Conservation (phyloP, 352 stramenopile genomes). For the Globisporangium megalacanthum region DNA sequence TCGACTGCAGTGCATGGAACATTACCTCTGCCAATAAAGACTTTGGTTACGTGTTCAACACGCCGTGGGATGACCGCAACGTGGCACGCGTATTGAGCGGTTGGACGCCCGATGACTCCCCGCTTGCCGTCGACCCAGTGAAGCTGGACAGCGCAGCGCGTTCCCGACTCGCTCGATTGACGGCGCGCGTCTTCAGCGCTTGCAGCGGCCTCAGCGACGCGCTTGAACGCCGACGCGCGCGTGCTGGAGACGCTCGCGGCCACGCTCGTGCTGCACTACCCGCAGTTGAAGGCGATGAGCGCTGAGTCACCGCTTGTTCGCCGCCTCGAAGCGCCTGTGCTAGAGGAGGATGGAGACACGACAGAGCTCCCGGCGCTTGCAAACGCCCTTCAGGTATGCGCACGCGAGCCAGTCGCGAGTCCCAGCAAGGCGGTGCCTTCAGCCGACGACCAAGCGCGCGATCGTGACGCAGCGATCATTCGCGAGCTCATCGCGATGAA, state of each 20-base stretch:
- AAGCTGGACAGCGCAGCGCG: not conserved
- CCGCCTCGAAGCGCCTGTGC: not conserved
- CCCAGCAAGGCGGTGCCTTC: too few species aligned
- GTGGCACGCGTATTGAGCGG: not conserved
- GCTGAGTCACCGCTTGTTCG: too few species aligned
- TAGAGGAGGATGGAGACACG: too few species aligned
- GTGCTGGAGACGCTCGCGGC: too few species aligned
- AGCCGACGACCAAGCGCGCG: too few species aligned
- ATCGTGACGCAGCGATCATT: not conserved
- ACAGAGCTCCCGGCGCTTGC: not conserved
- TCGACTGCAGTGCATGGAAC: not conserved
- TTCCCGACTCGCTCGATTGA: not conserved
- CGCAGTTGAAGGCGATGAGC: too few species aligned
- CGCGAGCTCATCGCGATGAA: too few species aligned
- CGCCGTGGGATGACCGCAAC: not conserved
- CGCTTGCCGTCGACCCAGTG: not conserved
- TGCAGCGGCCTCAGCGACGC: not conserved
- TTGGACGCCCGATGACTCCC: not conserved
- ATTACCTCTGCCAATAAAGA: not conserved
- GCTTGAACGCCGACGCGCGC: not conserved
- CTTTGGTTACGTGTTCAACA: too few species aligned
- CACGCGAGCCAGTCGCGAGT: too few species aligned
- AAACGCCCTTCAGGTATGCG: not conserved
- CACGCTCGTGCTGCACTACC: too few species aligned
- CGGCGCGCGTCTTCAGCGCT: not conserved